Evolutionary conservation across 352 stramenopile species (phyloP).

Genomic region (Blastocystis hominis): DNA sequence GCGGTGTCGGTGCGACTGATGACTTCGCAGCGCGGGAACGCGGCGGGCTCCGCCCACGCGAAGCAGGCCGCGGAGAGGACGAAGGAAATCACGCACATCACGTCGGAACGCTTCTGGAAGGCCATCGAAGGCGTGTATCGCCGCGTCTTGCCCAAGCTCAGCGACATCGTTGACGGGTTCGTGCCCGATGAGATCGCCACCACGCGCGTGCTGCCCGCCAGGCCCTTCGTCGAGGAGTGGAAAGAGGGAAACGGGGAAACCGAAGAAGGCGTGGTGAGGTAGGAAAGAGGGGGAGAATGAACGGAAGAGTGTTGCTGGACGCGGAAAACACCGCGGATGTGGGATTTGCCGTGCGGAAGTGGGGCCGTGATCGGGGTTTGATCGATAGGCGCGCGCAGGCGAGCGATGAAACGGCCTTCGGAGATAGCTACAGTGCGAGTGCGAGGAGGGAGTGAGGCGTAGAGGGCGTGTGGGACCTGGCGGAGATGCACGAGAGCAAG

Average conservation of each 20-base stretch:
- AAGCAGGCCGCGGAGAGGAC: neutral
- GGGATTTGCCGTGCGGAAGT: neutral
- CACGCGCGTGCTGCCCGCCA: neutral
- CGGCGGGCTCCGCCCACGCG: neutral
- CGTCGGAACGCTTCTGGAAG: constrained; percentile 41
- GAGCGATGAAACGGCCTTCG: neutral
- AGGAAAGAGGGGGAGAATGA: neutral
- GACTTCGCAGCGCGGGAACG: neutral
- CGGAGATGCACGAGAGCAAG: neutral
- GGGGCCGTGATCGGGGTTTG: neutral
- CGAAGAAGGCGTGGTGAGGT: neutral
- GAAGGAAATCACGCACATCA: neutral
- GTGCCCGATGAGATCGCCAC: neutral
- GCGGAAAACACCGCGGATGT: neutral
- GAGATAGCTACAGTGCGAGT: neutral
- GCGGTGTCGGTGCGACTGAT: neutral
- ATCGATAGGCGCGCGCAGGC: neutral
- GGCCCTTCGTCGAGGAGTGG: neutral
- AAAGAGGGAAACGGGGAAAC: neutral
- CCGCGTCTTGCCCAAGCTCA: neutral
- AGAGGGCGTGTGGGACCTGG: neutral
- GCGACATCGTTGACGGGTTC: neutral
- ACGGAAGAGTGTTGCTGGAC: neutral
- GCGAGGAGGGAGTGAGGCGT: neutral
- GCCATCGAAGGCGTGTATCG: neutral